Percentiles rank a stretch among this genome's conserved stretches.
Conservation (phyloP, 768 basidiomycete species). For the Mycena floridula region DNA sequence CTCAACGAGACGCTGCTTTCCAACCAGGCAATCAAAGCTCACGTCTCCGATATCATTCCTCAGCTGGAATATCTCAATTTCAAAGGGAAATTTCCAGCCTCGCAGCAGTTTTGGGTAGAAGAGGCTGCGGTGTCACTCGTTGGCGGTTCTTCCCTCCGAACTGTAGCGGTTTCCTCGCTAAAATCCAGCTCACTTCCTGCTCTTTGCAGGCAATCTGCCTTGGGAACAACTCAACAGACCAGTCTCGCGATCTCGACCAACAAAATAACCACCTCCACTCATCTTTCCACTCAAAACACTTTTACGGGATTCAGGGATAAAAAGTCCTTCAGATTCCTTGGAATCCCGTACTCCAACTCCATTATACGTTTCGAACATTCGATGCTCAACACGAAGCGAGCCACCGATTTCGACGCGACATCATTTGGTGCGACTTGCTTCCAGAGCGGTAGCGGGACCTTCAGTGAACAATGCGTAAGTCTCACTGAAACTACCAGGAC, state of each 20-base stretch:
- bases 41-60: background rate
- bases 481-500: too few relatives aligned
- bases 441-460: slow-evolving; percentile 17
- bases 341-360: slow-evolving; percentile 42
- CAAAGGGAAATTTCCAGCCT: background rate
- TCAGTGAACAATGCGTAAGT: slow-evolving; percentile 29
- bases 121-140: background rate
- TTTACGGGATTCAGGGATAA: background rate
- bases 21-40: background rate
- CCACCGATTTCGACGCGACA: slow-evolving; percentile 8
- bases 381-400: slow-evolving; percentile 5
- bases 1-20: background rate
- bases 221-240: background rate
- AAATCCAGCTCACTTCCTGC: background rate
- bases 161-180: background rate
- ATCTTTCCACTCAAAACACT: background rate
- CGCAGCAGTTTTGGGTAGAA: background rate
- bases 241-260: slow-evolving; percentile 2
- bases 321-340: slow-evolving; percentile 42
- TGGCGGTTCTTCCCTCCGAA: background rate
- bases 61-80: background rate
- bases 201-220: background rate
- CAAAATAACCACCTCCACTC: slow-evolving; percentile 6
- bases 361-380: slow-evolving; percentile 40
- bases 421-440: slow-evolving; percentile 15